Evolutionary conservation across 2,329 filamentous ascomycete genomes (phyloP).

Genomic region (Fusarium sp.): DNA sequence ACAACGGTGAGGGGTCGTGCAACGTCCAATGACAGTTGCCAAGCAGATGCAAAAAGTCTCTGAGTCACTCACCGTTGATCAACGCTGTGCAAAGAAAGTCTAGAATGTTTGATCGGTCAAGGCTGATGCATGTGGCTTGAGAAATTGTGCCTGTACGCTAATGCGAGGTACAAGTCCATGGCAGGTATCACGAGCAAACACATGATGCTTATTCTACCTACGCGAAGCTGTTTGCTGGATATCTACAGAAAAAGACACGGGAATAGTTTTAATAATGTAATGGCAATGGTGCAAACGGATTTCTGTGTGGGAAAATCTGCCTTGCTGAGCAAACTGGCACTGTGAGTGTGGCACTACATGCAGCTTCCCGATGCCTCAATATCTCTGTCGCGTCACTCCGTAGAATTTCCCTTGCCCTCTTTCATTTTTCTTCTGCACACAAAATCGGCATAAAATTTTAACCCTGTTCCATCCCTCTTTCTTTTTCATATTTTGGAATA

Average conservation of each 20-base stretch:
- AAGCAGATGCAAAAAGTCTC: neutral
- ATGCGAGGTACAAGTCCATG: neutral
- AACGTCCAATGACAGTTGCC: neutral
- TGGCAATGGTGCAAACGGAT: neutral
- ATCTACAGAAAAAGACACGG: neutral
- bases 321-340: neutral
- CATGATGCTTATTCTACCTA: neutral
- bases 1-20: neutral
- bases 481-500: neutral
- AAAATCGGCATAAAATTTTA: neutral
- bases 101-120: neutral
- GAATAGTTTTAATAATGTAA: neutral
- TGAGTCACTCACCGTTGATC: neutral
- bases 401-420: neutral
- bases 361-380: neutral
- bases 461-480: neutral
- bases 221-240: neutral
- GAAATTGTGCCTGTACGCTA: neutral
- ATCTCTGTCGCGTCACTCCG: neutral
- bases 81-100: neutral
- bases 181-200: neutral
- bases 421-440: neutral
- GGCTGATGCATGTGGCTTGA: constrained; percentile 2
- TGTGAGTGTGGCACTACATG: neutral
- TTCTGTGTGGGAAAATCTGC: neutral